phyloP scores from a whole-genome alignment of 768 basidiomycete genomes.

The Crassisporium funariophilum region DNA sequence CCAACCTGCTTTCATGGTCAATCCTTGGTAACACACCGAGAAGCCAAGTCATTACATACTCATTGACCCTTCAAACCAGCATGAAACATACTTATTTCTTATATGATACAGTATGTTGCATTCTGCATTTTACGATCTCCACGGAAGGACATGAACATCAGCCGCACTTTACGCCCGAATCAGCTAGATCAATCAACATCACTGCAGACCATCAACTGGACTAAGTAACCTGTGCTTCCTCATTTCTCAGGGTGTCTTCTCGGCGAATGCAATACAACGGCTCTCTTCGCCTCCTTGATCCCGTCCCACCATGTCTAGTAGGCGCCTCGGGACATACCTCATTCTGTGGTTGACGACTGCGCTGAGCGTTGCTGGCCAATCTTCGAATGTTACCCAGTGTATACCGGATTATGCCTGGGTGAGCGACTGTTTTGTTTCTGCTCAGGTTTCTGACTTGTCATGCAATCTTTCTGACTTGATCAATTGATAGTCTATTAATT shows the following conservation, averaged over 20 bases:
- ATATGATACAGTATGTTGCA: too few species aligned
- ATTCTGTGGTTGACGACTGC: conserved; percentile 14
- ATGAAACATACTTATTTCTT: too few species aligned
- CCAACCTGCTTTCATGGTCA: too few species aligned
- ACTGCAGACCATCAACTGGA: too few species aligned
- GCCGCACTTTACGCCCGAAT: too few species aligned
- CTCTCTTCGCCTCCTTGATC: conserved; percentile 4
- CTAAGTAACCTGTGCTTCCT: too few species aligned
- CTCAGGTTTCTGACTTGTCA: neutral
- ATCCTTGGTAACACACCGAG: too few species aligned
- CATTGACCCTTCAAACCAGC: too few species aligned
- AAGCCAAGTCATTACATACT: too few species aligned
- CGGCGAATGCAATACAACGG: conserved; percentile 6
- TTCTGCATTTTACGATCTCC: too few species aligned
- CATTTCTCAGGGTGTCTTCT: conserved; percentile 2
- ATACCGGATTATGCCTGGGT: conserved; percentile 41
- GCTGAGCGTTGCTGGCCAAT: conserved; percentile 31
- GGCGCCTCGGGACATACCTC: conserved; percentile 9
- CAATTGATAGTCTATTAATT: conserved; percentile 40
- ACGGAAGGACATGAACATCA: too few species aligned
- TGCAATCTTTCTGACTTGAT: neutral
- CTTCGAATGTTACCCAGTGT: conserved; percentile 40
- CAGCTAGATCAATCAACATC: too few species aligned
- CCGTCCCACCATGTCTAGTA: conserved; percentile 11
- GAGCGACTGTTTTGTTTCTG: conserved; percentile 4